A percentile compares a stretch with the other conserved stretches of the same genome.
phyloP scores from a whole-genome alignment of 306 rosid genomes.

The Quercus dentata region DNA sequence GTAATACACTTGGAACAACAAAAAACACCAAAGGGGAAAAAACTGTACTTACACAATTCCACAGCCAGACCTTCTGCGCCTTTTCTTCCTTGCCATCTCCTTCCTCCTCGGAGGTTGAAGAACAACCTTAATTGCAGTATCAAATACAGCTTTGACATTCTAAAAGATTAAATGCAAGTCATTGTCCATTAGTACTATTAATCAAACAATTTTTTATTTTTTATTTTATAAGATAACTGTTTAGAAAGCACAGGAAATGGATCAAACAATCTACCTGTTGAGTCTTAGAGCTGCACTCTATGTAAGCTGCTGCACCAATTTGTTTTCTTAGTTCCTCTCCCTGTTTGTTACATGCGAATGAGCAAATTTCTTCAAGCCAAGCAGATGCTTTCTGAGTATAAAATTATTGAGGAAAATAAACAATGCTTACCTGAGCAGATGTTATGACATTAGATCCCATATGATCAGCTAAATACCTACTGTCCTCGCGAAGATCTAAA shows the following conservation, averaged over 20 bases:
- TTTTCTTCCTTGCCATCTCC: conserved; percentile 72
- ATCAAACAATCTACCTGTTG: conserved; percentile 62
- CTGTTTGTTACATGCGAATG: conserved; percentile 32
- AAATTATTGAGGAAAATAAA: not conserved
- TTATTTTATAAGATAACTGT: not conserved
- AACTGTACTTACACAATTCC: conserved; percentile 69
- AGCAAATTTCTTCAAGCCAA: not conserved
- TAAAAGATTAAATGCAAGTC: conserved; percentile 30
- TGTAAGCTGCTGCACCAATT: conserved; percentile 95
- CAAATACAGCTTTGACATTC: conserved; percentile 98
- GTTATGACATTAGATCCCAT: conserved; percentile 71
- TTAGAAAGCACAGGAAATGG: not conserved
- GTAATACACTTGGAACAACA: conserved; percentile 5
- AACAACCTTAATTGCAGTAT: conserved; percentile 96
- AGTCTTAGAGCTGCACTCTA: conserved; percentile 97
- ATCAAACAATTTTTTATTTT: not conserved
- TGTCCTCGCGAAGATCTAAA: conserved; percentile 85
- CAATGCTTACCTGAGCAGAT: conserved; percentile 64
- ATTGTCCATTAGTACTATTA: not conserved
- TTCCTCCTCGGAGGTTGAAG: conserved; percentile 95
- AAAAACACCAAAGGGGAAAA: not conserved
- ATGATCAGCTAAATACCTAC: conserved; percentile 71
- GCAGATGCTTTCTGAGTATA: not conserved
- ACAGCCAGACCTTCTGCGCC: conserved; percentile 69
- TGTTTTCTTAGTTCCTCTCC: conserved; percentile 98